phyloP scores from a whole-genome alignment of 495 filamentous ascomycete genomes.

The Aspergillus saccharolyticus region DNA sequence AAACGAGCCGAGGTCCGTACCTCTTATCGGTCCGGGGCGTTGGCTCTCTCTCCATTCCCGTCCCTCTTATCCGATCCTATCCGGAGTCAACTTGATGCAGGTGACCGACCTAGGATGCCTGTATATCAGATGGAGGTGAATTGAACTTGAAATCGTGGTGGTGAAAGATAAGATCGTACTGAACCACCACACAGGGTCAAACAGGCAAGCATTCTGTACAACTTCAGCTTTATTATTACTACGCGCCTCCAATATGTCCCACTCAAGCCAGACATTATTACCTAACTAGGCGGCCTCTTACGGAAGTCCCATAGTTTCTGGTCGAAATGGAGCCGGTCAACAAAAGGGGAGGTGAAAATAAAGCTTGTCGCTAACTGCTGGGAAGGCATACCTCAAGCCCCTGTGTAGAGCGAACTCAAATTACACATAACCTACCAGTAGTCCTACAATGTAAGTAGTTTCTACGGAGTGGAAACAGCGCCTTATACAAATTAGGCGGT shows the following conservation, averaged over 20 bases:
- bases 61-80: conserved; percentile 12
- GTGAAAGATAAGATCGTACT: too few relatives aligned
- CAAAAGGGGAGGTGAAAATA: neutral
- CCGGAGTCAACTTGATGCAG: neutral
- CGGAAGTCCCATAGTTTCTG: neutral
- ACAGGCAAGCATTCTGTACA: neutral
- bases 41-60: conserved; percentile 17
- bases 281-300: neutral
- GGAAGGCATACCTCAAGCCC: too few relatives aligned
- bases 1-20: conserved; percentile 36
- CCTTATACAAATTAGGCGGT: neutral
- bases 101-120: neutral
- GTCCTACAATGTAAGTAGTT: too few relatives aligned
- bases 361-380: too few relatives aligned
- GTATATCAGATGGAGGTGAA: neutral
- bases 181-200: too few relatives aligned
- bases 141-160: too few relatives aligned
- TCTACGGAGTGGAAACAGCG: too few relatives aligned
- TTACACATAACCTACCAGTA: too few relatives aligned
- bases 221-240: too few relatives aligned
- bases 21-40: conserved; percentile 9
- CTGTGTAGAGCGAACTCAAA: too few relatives aligned
- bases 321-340: neutral
- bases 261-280: neutral
- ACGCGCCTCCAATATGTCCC: neutral